Base-by-base conservation (phyloP, 2,329 filamentous ascomycete species). In the Cordyceps fumosorosea region DNA sequence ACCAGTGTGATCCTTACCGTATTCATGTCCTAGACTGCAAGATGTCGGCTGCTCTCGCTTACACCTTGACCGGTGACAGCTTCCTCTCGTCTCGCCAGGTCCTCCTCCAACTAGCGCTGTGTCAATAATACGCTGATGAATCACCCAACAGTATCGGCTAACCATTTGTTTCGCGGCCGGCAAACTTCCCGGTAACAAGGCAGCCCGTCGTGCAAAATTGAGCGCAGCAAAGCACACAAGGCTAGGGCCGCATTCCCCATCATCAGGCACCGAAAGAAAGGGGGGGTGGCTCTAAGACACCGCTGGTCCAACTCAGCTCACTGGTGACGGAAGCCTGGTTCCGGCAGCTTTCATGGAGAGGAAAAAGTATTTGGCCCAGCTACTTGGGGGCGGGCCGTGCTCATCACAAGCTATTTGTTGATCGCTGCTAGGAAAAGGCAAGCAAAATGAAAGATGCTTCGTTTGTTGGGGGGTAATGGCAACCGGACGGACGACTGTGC, bases 311-410 rank as follows among this genome's bases (percentile, higher is more conserved):
- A n/a, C n/a, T n/a, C n/a, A n/a, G n/a, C n/a, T n/a, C 18, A 16
- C 26, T 50, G 44, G 32, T 42, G 7, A 47, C 56, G 56, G 56
- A 42, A 59, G 56, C 26, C 47, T 59, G 56, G 45, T 59, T 47
- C 56, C 47, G 56, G 45, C 34, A 10, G 42, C 18, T 26, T 45
- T n/a, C 56, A 16, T 50, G n/a, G n/a, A 24, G n/a, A n/a, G n/a
- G n/a, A n/a, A n/a, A n/a, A 29, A 5, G 14, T 8, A 20, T 3
- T 8, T 16, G 47, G 47, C 56, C 34, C 32, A 34, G 45, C n/a
- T 29, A 51, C 45, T 58, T 58, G 56, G 56, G 56, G 50, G 45
- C 32, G 56, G 44, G 37, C n/a, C n/a, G n/a, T n/a, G n/a, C n/a
- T n/a, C n/a, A 14, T 5, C 5, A 42, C 29, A 42, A 20, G 18